Evolutionary conservation across 148 eudicot species (phyloP).

Genomic region (Selenicereus undatus): DNA sequence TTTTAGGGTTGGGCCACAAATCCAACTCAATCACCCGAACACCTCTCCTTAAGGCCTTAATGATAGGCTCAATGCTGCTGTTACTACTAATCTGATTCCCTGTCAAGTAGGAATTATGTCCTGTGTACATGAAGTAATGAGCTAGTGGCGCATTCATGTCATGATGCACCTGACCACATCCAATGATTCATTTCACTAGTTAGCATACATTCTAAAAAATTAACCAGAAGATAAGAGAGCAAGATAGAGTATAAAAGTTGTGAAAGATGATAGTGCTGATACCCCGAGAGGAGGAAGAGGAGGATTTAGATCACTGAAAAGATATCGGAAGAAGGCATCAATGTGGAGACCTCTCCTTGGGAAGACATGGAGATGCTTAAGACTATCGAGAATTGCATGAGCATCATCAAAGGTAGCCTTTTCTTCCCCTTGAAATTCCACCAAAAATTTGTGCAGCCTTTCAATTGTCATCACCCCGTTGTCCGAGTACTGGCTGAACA

Average conservation of each 20-base stretch:
- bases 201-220: not conserved
- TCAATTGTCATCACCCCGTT: constrained; percentile 48
- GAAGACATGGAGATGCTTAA: constrained; percentile 42
- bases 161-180: constrained; percentile 53
- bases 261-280: not conserved
- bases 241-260: not conserved
- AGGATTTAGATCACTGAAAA: constrained; percentile 51
- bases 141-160: constrained; percentile 64
- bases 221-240: not conserved
- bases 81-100: constrained; percentile 65
- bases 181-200: not conserved
- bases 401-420: constrained; percentile 40
- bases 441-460: constrained; percentile 38
- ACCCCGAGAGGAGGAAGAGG: constrained; percentile 44
- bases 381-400: constrained; percentile 39
- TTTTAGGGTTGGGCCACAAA: constrained; percentile 54
- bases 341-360: constrained; percentile 49
- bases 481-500: constrained; percentile 44
- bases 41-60: constrained; percentile 42
- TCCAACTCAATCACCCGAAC: constrained; percentile 73
- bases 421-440: constrained; percentile 42
- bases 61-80: constrained; percentile 54
- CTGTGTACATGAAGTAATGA: constrained; percentile 66
- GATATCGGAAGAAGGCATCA: constrained; percentile 49
- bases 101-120: constrained; percentile 77